Evolutionary conservation across 768 basidiomycete species (phyloP), one percentile per base, ranked within the genome.

Genomic region (Pulveroboletus sp.): DNA sequence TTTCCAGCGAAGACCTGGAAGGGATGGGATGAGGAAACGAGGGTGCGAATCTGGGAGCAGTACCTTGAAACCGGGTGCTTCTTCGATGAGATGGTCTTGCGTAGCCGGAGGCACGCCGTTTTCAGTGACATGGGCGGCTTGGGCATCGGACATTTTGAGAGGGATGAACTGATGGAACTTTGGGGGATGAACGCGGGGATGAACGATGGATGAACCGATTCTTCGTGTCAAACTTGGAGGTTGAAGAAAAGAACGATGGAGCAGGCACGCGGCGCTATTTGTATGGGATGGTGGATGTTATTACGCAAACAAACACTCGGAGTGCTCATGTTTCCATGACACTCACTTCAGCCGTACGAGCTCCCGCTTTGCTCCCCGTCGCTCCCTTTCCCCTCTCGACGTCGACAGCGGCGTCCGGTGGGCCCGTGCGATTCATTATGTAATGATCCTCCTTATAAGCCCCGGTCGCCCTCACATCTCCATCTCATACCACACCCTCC

Each of bases 1-100:
- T 95, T 95, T 63, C 93, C 93, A 67, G 85, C 89, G 71, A 94
- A 94, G 76, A 93, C 89, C 91, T 93, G 61, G 18, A 43, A 43
- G 45, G 15, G 27, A 33, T 17, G 28, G 39, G 50, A 53, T 45
- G 39, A 54, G 52, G 56, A 43, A 52, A 42, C 10, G 60, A 13
- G 50, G 27, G 35, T 50, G 50, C 52, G 46, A 51, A 67, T 64
- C 57, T 43, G 38, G 31, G 35, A 26, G 37, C 24, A 40, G 53
- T 61, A 88, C 89, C 81, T 91, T 92, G 84, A 83, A 86, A 69
- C 80, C 83, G 66, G 82, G 81, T 59, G 77, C 75, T 78, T 88
- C 84, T 72, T 88, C 82, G 72, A 77, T 70, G 66, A 67, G 65
- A 57, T 69, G 69, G 63, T 82, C 83, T 75, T 87, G 86, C 75